These are phyloP conservation scores for Malus hybrid DNA, from an alignment of 331 rosid species.

Conservation along the genomic window DNA sequence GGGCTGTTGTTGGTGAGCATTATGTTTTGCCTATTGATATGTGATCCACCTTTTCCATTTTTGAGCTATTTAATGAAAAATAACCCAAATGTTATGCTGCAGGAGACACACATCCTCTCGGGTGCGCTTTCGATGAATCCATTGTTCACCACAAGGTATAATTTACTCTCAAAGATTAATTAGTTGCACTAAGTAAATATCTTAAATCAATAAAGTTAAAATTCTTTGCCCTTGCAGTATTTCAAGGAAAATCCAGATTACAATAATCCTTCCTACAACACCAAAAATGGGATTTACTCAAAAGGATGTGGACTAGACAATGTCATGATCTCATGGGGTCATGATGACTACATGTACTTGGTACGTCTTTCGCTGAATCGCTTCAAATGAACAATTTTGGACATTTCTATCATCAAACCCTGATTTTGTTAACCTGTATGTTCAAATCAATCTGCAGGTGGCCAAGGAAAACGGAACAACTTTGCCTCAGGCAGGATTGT, in stretches of 20 bases:
- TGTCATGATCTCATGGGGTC: constrained; percentile 74
- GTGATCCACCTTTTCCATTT: neutral
- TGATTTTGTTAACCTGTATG: neutral
- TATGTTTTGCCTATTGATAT: neutral
- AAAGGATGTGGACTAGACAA: constrained; percentile 66
- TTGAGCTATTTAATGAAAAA: neutral
- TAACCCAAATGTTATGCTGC: neutral
- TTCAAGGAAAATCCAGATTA: constrained; percentile 61
- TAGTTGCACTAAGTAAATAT: neutral
- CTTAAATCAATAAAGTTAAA: neutral
- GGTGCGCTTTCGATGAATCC: constrained; percentile 79
- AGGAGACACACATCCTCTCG: constrained; percentile 91
- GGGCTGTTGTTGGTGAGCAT: constrained; percentile 88
- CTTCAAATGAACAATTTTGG: neutral
- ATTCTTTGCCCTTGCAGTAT: constrained; percentile 27
- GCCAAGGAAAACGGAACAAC: constrained; percentile 62
- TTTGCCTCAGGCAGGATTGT: constrained; percentile 61
- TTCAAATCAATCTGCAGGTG: constrained; percentile 34
- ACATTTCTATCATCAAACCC: neutral
- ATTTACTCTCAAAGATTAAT: neutral
- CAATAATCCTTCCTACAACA: constrained; percentile 22
- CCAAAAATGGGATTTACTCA: constrained; percentile 46
- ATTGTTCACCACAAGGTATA: constrained; percentile 69
- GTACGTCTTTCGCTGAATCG: constrained; percentile 23
- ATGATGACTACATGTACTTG: constrained; percentile 86